Conservation (phyloP, 495 filamentous ascomycete species). For the Aspergillus conjunctus region DNA sequence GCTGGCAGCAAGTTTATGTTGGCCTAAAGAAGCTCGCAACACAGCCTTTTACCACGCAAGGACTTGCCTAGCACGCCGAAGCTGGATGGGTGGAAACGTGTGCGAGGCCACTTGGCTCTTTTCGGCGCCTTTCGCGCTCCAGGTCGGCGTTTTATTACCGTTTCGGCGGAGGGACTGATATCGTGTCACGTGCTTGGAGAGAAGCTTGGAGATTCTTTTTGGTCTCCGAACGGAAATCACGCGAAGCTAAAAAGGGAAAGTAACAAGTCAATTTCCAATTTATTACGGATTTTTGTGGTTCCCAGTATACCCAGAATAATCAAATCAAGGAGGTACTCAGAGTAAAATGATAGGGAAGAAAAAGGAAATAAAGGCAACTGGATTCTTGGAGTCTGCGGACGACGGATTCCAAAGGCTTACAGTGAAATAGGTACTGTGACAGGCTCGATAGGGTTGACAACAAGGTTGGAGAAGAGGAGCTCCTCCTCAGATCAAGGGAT, state of each 20-base stretch:
- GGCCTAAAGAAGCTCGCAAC: background rate
- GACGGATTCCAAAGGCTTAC: background rate
- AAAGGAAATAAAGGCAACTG: background rate
- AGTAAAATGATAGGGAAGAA: background rate
- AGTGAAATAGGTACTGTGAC: background rate
- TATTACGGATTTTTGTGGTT: background rate
- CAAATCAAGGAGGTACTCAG: background rate
- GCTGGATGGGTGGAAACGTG: background rate
- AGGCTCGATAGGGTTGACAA: background rate
- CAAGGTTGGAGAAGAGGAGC: background rate
- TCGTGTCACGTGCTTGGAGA: constrained; percentile 7
- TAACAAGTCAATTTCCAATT: background rate
- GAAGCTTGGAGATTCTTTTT: background rate
- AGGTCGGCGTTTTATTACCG: constrained; percentile 27
- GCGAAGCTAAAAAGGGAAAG: background rate
- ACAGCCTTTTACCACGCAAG: background rate
- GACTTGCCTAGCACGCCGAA: background rate
- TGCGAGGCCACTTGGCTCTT: background rate
- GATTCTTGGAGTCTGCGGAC: background rate
- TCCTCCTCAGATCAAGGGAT: background rate
- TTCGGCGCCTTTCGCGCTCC: constrained; percentile 12
- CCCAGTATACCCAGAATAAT: background rate
- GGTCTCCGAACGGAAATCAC: background rate
- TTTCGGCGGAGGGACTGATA: constrained; percentile 10
- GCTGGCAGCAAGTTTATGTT: background rate